Evolutionary conservation across 352 stramenopile genomes (phyloP).

Genomic region (Globisporangium splendens): DNA sequence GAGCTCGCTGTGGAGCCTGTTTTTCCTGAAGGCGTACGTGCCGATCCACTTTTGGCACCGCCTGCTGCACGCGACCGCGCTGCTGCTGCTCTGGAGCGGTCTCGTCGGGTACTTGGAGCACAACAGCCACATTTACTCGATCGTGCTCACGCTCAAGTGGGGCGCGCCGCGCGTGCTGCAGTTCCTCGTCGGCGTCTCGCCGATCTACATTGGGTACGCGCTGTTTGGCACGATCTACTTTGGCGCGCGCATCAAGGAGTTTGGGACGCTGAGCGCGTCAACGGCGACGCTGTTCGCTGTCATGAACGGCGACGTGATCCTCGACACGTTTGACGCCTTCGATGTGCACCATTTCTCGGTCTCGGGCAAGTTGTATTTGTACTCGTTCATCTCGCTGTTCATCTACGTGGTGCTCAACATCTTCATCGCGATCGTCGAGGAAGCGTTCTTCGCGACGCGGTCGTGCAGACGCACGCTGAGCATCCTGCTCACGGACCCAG

Average conservation of each 20-base stretch:
- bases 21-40: slow-evolving; percentile 67
- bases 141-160: slow-evolving; percentile 87
- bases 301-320: slow-evolving; percentile 90
- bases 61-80: slow-evolving; percentile 58
- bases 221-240: slow-evolving; percentile 90
- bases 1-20: slow-evolving; percentile 72
- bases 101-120: slow-evolving; percentile 87
- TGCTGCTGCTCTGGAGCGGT: slow-evolving; percentile 80
- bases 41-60: slow-evolving; percentile 74
- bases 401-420: slow-evolving; percentile 93
- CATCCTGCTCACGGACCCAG: slow-evolving; percentile 51
- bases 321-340: slow-evolving; percentile 88
- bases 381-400: slow-evolving; percentile 90
- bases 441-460: slow-evolving; percentile 89
- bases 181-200: slow-evolving; percentile 86
- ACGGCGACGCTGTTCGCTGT: slow-evolving; percentile 87
- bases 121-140: slow-evolving; percentile 85
- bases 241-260: slow-evolving; percentile 71
- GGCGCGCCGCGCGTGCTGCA: slow-evolving; percentile 76
- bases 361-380: slow-evolving; percentile 80
- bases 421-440: slow-evolving; percentile 90
- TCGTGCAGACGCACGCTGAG: slow-evolving; percentile 56
- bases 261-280: slow-evolving; percentile 59
- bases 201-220: slow-evolving; percentile 86
- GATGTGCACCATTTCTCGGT: slow-evolving; percentile 58